Conservation (phyloP, 495 filamentous ascomycete species). For the Hypoxylon subgilvum region DNA sequence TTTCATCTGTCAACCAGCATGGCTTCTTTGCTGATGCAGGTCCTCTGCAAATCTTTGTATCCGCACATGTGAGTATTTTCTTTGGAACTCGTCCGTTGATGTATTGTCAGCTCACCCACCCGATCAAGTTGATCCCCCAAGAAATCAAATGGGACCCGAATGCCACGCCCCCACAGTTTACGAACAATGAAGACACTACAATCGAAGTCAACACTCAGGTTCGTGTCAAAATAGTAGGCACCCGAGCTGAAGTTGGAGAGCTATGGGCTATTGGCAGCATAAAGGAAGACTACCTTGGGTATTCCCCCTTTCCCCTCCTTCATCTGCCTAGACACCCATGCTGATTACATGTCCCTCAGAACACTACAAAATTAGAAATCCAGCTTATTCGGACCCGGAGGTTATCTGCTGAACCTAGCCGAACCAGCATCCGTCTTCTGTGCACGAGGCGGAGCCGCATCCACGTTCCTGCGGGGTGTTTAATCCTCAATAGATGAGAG, state of each 20-base stretch:
- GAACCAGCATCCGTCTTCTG: neutral
- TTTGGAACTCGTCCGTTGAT: neutral
- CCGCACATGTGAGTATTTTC: conserved; percentile 70
- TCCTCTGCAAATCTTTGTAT: conserved; percentile 87
- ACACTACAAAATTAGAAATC: conserved; percentile 20
- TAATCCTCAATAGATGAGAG: conserved; percentile 20
- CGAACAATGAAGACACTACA: conserved; percentile 85
- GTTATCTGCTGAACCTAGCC: too few species aligned
- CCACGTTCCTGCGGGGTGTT: neutral
- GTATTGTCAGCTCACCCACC: conserved; percentile 26
- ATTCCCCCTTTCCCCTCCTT: conserved; percentile 6
- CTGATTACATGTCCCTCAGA: conserved; percentile 10
- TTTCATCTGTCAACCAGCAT: conserved; percentile 84
- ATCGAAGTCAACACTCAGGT: conserved; percentile 94
- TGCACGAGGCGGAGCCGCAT: neutral
- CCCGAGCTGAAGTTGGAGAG: conserved; percentile 85
- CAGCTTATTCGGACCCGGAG: neutral
- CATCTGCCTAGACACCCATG: neutral
- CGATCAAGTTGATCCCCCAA: conserved; percentile 78
- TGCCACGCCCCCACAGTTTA: conserved; percentile 81
- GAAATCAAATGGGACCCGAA: conserved; percentile 94
- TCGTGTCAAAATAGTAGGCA: conserved; percentile 89
- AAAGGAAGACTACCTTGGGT: conserved; percentile 78
- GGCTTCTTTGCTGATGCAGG: conserved; percentile 94
- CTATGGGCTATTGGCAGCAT: conserved; percentile 98